Conservation (phyloP, 2,329 filamentous ascomycete genomes). For the Didymella glomerata region DNA sequence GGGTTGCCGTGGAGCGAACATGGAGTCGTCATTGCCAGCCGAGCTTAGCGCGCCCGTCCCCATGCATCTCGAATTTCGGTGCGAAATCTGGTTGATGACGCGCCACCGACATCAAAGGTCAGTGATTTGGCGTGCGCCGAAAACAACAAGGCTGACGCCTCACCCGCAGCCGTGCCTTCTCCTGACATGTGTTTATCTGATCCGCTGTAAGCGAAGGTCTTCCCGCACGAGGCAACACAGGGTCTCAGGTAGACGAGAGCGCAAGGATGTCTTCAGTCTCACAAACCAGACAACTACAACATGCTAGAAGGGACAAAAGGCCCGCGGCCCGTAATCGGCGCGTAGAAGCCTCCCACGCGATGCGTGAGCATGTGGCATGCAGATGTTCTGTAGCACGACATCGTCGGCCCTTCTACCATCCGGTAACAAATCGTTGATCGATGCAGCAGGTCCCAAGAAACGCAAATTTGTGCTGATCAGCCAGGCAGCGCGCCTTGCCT, state of each 20-base stretch:
- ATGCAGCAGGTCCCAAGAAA: conserved; percentile 21
- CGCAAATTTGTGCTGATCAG: conserved; percentile 19
- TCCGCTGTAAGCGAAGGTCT: conserved; percentile 34
- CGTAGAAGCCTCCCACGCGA: conserved; percentile 5
- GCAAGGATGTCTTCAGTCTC: background rate
- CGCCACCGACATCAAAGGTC: conserved; percentile 20
- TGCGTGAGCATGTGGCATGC: conserved; percentile 19
- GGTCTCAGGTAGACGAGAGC: background rate
- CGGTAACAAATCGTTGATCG: conserved; percentile 16
- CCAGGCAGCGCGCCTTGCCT: conserved; percentile 3
- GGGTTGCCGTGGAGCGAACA: conserved; percentile 12
- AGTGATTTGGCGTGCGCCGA: background rate
- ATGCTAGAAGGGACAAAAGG: background rate
- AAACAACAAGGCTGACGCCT: background rate
- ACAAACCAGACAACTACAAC: background rate
- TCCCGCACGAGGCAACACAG: conserved; percentile 2
- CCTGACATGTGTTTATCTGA: conserved; percentile 35
- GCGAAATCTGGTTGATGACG: background rate
- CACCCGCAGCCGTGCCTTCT: conserved; percentile 18
- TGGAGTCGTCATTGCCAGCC: conserved; percentile 9
- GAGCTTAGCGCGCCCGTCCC: conserved; percentile 4
- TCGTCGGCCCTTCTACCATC: conserved; percentile 20
- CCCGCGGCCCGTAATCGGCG: conserved; percentile 21
- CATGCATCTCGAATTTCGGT: conserved; percentile 4
- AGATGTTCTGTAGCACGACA: conserved; percentile 10